Evolutionary conservation across 305 asterid species (phyloP).

Genomic region (Fraxinus dipetala): DNA sequence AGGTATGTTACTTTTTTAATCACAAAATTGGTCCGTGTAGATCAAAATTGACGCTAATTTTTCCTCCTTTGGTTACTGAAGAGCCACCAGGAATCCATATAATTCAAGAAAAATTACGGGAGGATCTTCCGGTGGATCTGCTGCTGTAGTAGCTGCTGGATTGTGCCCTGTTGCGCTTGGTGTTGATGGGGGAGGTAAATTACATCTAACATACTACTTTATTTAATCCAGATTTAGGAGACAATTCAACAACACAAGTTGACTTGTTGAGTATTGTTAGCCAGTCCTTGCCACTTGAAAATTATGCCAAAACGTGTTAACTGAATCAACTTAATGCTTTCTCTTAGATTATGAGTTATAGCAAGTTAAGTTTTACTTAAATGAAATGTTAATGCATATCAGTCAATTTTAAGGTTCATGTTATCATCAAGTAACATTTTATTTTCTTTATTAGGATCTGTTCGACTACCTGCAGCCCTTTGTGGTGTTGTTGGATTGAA

Average conservation of each 20-base stretch:
- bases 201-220: neutral
- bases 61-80: conserved; percentile 19
- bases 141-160: conserved; percentile 91
- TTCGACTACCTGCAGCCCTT: conserved; percentile 89
- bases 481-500: conserved; percentile 96
- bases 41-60: neutral
- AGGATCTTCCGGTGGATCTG: conserved; percentile 97
- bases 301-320: neutral
- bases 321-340: neutral
- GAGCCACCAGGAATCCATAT: conserved; percentile 76
- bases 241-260: neutral
- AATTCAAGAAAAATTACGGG: conserved; percentile 64
- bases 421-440: neutral
- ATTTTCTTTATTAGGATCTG: conserved; percentile 57
- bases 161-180: conserved; percentile 91
- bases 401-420: neutral
- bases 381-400: neutral
- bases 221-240: neutral
- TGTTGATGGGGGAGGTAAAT: conserved; percentile 91
- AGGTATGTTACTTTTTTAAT: neutral
- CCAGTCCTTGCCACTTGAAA: neutral
- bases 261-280: neutral
- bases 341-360: neutral
- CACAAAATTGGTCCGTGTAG: neutral
- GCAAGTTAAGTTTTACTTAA: neutral